Evolutionary conservation across 2,329 filamentous ascomycete genomes (phyloP).

Genomic region (Magnaporthiopsis rhizophila): DNA sequence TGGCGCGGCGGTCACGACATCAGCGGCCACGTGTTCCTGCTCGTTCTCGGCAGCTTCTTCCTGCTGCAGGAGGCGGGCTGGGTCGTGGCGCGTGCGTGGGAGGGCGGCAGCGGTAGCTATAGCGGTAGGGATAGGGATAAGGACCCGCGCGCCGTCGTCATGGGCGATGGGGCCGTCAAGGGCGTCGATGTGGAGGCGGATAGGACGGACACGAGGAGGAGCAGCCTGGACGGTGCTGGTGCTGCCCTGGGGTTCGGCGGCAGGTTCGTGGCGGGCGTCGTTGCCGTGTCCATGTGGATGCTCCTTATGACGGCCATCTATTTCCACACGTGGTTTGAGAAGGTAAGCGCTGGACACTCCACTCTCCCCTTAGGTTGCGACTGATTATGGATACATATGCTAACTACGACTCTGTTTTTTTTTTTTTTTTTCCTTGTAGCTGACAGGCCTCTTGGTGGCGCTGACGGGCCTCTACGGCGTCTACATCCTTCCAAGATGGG

Average conservation of each 20-base stretch:
- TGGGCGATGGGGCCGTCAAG: slow-evolving; percentile 58
- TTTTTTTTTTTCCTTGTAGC: slow-evolving; percentile 14
- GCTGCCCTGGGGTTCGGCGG: slow-evolving; percentile 34
- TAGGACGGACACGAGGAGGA: slow-evolving; percentile 8
- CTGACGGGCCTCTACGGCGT: slow-evolving; percentile 37
- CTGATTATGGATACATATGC: neutral
- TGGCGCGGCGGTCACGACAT: slow-evolving; percentile 97
- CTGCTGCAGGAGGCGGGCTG: slow-evolving; percentile 71
- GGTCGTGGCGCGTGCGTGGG: slow-evolving; percentile 33
- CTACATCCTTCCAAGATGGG: slow-evolving; percentile 43
- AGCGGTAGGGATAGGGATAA: neutral
- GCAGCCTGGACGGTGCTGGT: slow-evolving; percentile 11
- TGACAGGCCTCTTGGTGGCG: slow-evolving; percentile 46
- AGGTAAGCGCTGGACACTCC: slow-evolving; percentile 43
- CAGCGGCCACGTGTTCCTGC: slow-evolving; percentile 87
- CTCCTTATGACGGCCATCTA: slow-evolving; percentile 96
- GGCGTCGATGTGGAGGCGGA: slow-evolving; percentile 42
- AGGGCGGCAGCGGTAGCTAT: neutral
- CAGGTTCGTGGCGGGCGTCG: slow-evolving; percentile 54
- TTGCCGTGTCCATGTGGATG: slow-evolving; percentile 83
- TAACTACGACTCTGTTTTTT: slow-evolving; percentile 14
- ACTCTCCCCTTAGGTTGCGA: too few relatives aligned
- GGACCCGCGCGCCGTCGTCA: slow-evolving; percentile 41
- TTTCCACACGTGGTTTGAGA: slow-evolving; percentile 98
- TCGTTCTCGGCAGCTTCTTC: slow-evolving; percentile 77